A percentile compares a stretch with the other conserved stretches of the same genome.
Conservation (phyloP, 495 filamentous ascomycete species). For the Cetradonia linearis region DNA sequence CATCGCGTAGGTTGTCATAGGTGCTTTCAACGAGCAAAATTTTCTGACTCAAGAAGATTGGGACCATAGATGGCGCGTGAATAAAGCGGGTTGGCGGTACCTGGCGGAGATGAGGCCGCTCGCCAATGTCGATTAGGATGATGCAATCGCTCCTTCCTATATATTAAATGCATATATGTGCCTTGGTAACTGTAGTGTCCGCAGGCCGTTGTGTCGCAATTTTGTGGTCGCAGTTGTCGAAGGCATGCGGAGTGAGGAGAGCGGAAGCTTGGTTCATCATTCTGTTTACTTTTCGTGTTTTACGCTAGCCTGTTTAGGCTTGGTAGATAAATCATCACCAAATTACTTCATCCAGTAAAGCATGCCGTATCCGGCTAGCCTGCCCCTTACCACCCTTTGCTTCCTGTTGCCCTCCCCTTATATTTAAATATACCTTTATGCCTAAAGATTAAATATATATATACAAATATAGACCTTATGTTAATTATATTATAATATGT, state of each 20-base stretch:
- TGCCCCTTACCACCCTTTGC: no score
- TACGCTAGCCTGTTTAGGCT: slow-evolving; percentile 5
- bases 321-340: slow-evolving; percentile 2
- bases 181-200: background rate
- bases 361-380: no score
- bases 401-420: no score
- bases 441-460: no score
- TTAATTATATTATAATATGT: no score
- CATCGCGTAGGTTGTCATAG: slow-evolving; percentile 30
- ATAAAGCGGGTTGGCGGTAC: background rate
- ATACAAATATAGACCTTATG: no score
- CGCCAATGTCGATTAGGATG: background rate
- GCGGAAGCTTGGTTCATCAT: slow-evolving; percentile 11
- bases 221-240: slow-evolving; percentile 13
- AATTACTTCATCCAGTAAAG: slow-evolving; percentile 1
- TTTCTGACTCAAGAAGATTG: background rate
- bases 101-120: background rate
- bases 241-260: slow-evolving; percentile 16
- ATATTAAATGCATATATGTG: background rate
- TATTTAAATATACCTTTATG: no score
- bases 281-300: slow-evolving; percentile 24
- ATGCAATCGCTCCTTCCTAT: slow-evolving; percentile 6
- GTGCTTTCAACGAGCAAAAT: slow-evolving; percentile 17
- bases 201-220: slow-evolving; percentile 10
- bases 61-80: background rate